Percentiles rank a stretch among this genome's conserved stretches.
phyloP scores from a whole-genome alignment of 305 asterid genomes.

The Caryopteris hybrid region DNA sequence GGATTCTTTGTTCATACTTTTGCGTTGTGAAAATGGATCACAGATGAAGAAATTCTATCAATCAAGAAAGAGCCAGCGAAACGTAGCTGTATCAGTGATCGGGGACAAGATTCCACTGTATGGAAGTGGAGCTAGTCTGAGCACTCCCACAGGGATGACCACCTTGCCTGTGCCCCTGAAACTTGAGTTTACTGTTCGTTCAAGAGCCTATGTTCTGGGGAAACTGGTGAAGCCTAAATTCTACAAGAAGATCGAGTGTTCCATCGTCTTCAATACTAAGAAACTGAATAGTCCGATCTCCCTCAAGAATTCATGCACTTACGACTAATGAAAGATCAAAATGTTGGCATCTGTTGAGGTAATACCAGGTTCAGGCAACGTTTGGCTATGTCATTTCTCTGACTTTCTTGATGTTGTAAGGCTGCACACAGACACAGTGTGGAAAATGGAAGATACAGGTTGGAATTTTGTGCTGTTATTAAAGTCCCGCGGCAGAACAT shows the following conservation, averaged over 20 bases:
- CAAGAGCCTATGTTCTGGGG: conserved; percentile 77
- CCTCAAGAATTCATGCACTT: conserved; percentile 60
- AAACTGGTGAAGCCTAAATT: conserved; percentile 77
- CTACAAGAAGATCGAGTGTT: conserved; percentile 53
- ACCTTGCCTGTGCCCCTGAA: conserved; percentile 48
- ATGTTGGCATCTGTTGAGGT: not conserved
- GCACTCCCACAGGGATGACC: conserved; percentile 54
- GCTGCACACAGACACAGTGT: not conserved
- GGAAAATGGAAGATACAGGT: conserved; percentile 8
- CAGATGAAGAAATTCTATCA: conserved; percentile 76
- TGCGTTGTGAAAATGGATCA: conserved; percentile 4
- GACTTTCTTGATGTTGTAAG: too few relatives aligned
- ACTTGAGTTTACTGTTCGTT: conserved; percentile 49
- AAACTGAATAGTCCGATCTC: conserved; percentile 50
- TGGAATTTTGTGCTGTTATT: conserved; percentile 9
- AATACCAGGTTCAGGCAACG: not conserved
- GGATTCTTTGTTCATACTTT: not conserved
- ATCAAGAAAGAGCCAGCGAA: conserved; percentile 52
- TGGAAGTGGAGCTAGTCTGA: conserved; percentile 74
- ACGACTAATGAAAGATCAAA: conserved; percentile 25
- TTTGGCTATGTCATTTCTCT: too few relatives aligned
- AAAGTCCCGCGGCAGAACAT: not conserved
- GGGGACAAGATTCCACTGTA: conserved; percentile 79
- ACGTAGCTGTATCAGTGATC: conserved; percentile 40
- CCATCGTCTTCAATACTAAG: conserved; percentile 39